phyloP scores from a whole-genome alignment of 768 basidiomycete genomes.

The Tricholoma terreum region DNA sequence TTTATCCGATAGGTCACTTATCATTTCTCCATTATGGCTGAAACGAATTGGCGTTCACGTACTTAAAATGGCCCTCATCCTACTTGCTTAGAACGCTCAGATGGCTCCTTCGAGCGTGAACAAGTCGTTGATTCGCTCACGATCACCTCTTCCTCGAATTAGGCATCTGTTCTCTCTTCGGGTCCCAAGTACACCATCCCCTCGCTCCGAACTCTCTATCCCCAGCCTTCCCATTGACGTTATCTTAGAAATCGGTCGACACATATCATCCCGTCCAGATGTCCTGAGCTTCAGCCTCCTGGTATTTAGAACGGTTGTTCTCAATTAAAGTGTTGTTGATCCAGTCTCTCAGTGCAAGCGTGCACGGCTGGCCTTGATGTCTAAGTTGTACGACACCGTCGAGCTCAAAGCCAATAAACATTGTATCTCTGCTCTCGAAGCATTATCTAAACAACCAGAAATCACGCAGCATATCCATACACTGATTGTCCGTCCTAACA shows the following conservation, averaged over 20 bases:
- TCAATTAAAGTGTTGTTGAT: neutral
- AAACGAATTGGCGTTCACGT: neutral
- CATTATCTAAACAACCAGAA: conserved; percentile 44
- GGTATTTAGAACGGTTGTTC: conserved; percentile 12
- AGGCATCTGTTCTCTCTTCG: conserved; percentile 17
- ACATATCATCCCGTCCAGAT: conserved; percentile 21
- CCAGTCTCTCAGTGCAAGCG: conserved; percentile 23
- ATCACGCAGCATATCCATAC: conserved; percentile 26
- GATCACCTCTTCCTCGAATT: conserved; percentile 20
- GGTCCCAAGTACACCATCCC: neutral
- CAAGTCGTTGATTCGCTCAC: conserved; percentile 10
- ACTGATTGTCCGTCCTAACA: conserved; percentile 32
- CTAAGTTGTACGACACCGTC: conserved; percentile 31
- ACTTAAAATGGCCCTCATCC: neutral
- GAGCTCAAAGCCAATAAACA: conserved; percentile 34
- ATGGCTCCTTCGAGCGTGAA: conserved; percentile 7
- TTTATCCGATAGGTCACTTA: neutral
- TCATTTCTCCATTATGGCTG: neutral
- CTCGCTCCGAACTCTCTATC: neutral
- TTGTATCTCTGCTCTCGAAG: conserved; percentile 33
- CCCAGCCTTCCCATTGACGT: conserved; percentile 20
- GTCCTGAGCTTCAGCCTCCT: conserved; percentile 28
- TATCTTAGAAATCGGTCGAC: conserved; percentile 24
- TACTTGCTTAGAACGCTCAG: neutral
- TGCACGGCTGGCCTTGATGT: conserved; percentile 23